These are phyloP conservation scores for Metarhizium guizhouense DNA, from an alignment of 2,329 filamentous ascomycete genomes.

Conservation along the genomic window DNA sequence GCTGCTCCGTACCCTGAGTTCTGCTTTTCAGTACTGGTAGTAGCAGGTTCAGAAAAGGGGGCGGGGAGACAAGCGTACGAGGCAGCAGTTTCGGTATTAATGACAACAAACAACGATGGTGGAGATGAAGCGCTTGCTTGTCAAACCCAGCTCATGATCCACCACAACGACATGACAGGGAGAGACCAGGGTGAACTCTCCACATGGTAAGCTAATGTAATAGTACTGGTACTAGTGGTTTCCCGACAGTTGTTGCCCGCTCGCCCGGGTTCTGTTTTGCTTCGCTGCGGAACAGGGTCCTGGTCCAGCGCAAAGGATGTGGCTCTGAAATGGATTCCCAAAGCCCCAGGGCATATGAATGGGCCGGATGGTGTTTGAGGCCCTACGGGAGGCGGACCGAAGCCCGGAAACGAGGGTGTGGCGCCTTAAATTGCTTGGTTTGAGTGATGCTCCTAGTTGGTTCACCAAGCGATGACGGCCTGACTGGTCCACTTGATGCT, in stretches of 20 bases:
- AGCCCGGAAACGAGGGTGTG: slow-evolving; percentile 2
- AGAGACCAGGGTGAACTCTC: neutral
- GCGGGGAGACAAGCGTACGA: neutral
- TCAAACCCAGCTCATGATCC: slow-evolving; percentile 1
- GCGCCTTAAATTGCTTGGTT: neutral
- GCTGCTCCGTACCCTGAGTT: neutral
- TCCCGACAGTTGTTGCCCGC: neutral
- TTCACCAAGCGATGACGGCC: neutral
- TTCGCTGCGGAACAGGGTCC: neutral
- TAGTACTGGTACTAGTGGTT: neutral
- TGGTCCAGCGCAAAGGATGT: neutral
- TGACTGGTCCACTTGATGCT: neutral
- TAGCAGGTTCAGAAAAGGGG: neutral
- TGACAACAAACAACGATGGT: neutral
- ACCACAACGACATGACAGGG: neutral
- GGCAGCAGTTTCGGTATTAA: neutral
- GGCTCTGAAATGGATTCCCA: neutral
- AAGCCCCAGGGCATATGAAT: neutral
- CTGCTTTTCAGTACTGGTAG: neutral
- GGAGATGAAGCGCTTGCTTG: slow-evolving; percentile 2
- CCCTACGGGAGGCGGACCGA: slow-evolving; percentile 2
- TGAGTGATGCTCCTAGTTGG: neutral
- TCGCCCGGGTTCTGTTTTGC: neutral
- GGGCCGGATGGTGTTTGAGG: neutral
- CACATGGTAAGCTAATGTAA: neutral